phyloP scores from a whole-genome alignment of 495 filamentous ascomycete species.

The Zalerion maritima region DNA sequence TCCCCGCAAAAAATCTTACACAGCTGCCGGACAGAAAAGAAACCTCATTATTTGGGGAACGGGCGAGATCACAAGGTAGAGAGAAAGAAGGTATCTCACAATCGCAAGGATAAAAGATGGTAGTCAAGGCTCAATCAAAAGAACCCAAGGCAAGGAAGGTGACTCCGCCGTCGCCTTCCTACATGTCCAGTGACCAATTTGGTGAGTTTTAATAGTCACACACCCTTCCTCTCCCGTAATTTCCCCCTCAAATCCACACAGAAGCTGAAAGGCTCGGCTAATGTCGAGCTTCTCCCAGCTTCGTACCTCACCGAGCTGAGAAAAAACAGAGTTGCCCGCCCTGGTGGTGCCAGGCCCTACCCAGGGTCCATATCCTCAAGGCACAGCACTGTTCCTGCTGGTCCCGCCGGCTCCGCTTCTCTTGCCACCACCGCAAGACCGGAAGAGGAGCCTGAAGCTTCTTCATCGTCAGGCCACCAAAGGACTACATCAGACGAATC shows the following conservation, averaged over 20 bases:
- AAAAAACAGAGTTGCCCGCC: conserved; percentile 58
- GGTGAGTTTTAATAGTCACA: conserved; percentile 39
- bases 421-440: too few relatives aligned
- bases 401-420: conserved; percentile 17
- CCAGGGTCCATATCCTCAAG: conserved; percentile 33
- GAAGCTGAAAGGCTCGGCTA: not conserved
- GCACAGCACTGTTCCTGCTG: conserved; percentile 15
- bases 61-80: too few relatives aligned
- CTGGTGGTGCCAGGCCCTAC: conserved; percentile 65
- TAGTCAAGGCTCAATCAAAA: conserved; percentile 10
- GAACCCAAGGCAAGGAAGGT: conserved; percentile 37
- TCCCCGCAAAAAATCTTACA: too few relatives aligned
- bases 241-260: conserved; percentile 12
- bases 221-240: conserved; percentile 14
- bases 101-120: too few relatives aligned
- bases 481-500: conserved; percentile 17
- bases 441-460: conserved; percentile 22
- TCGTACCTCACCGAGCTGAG: conserved; percentile 70
- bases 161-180: conserved; percentile 58
- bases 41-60: too few relatives aligned
- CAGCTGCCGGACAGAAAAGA: too few relatives aligned
- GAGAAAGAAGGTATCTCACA: too few relatives aligned
- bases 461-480: conserved; percentile 25
- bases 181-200: conserved; percentile 80
- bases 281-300: conserved; percentile 34